Evolutionary conservation across 1,139 yeast species (phyloP).

Genomic region (Pichia norvegensis): DNA sequence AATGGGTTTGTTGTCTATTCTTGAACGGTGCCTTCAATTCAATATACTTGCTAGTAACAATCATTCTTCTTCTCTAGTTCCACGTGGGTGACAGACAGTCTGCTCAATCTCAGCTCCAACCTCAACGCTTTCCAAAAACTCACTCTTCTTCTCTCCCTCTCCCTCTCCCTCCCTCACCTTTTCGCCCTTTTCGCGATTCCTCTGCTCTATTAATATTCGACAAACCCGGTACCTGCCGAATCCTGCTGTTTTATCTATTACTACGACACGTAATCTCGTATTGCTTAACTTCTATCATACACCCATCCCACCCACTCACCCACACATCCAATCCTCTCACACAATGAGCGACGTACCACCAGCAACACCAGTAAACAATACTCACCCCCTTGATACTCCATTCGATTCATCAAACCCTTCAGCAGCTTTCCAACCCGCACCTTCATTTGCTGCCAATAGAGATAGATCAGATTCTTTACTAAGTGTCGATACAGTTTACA

Average conservation of each 20-base stretch:
- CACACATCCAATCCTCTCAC: too few relatives aligned
- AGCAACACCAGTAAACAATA: not conserved
- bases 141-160: too few relatives aligned
- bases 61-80: conserved; percentile 34
- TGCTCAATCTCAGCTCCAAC: not conserved
- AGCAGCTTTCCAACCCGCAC: not conserved
- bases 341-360: not conserved
- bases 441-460: conserved; percentile 1
- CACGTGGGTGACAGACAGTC: not conserved
- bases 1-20: conserved; percentile 55
- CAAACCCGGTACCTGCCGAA: too few relatives aligned
- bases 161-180: too few relatives aligned
- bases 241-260: too few relatives aligned
- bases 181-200: too few relatives aligned
- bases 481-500: conserved; percentile 17
- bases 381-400: not conserved
- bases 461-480: conserved; percentile 19
- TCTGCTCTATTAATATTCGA: too few relatives aligned
- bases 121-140: not conserved
- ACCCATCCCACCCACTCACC: too few relatives aligned
- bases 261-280: too few relatives aligned
- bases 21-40: conserved; percentile 69
- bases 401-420: not conserved
- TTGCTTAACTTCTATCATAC: too few relatives aligned
- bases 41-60: conserved; percentile 49